Evolutionary conservation across 2,329 filamentous ascomycete genomes (phyloP).

Genomic region (Eutypa lata): DNA sequence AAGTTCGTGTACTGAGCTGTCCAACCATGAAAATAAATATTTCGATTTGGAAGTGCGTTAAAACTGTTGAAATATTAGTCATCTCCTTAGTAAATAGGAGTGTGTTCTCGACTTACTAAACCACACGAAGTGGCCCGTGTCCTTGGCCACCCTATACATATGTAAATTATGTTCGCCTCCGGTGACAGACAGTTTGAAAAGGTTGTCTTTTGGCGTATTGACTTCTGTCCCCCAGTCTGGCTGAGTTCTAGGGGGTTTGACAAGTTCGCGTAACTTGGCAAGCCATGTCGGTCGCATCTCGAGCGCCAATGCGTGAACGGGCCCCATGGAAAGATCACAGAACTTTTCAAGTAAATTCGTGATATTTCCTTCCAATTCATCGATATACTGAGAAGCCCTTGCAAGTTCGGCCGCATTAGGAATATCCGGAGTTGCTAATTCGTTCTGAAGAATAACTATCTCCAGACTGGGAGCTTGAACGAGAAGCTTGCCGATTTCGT

Average conservation of each 20-base stretch:
- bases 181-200: constrained; percentile 53
- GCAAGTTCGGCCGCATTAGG: constrained; percentile 30
- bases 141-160: constrained; percentile 39
- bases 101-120: constrained; percentile 39
- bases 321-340: constrained; percentile 50
- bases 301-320: constrained; percentile 49
- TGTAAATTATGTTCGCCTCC: constrained; percentile 45
- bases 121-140: constrained; percentile 50
- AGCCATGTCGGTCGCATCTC: constrained; percentile 45
- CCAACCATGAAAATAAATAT: constrained; percentile 54
- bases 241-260: constrained; percentile 44
- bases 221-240: constrained; percentile 50
- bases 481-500: constrained; percentile 49
- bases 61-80: constrained; percentile 19
- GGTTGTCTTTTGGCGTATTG: constrained; percentile 46
- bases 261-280: constrained; percentile 46
- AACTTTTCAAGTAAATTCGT: constrained; percentile 45
- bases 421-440: constrained; percentile 29
- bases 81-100: background rate
- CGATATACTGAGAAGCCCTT: constrained; percentile 40
- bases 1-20: constrained; percentile 47
- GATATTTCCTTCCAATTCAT: constrained; percentile 40
- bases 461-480: constrained; percentile 48
- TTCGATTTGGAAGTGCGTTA: constrained; percentile 52
- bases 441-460: constrained; percentile 44